Evolutionary conservation across 108 stramenopile species (phyloP).

Genomic region (Cyclostephanos invisitatus): DNA sequence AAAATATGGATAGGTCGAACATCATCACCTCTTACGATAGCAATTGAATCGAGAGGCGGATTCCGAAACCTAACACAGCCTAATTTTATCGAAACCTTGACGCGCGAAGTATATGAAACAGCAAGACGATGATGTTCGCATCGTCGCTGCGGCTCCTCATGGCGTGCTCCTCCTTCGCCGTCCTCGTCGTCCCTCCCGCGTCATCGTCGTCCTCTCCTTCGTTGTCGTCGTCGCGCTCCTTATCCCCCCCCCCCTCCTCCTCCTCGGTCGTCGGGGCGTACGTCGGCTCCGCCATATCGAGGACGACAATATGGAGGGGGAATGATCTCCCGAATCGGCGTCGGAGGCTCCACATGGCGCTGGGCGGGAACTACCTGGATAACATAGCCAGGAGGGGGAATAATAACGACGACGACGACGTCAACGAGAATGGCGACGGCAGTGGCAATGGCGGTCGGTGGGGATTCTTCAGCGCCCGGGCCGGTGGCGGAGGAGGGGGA

Average conservation of each 20-base stretch:
- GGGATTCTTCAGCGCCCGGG: not conserved
- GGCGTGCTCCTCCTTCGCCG: not conserved
- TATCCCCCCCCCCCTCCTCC: too few relatives aligned
- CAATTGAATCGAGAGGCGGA: too few relatives aligned
- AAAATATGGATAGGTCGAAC: too few relatives aligned
- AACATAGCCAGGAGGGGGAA: constrained; percentile 8
- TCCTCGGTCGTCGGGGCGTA: not conserved
- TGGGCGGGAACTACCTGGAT: constrained; percentile 24
- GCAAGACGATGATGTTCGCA: not conserved
- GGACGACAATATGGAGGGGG: not conserved
- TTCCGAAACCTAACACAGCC: too few relatives aligned
- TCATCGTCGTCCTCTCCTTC: not conserved
- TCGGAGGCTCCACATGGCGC: not conserved
- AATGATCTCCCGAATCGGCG: not conserved
- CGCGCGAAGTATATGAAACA: too few relatives aligned
- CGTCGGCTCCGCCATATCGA: not conserved
- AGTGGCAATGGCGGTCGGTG: not conserved
- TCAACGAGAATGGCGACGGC: not conserved
- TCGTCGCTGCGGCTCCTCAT: not conserved
- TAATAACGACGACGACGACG: not conserved
- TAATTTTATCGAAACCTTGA: too few relatives aligned
- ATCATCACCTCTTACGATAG: too few relatives aligned
- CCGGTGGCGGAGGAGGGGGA: not conserved
- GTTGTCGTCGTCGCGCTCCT: not conserved
- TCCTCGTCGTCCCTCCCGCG: not conserved